These are phyloP conservation scores for Daedaleopsis nitida DNA, from an alignment of 768 basidiomycete species.

Conservation along the genomic window DNA sequence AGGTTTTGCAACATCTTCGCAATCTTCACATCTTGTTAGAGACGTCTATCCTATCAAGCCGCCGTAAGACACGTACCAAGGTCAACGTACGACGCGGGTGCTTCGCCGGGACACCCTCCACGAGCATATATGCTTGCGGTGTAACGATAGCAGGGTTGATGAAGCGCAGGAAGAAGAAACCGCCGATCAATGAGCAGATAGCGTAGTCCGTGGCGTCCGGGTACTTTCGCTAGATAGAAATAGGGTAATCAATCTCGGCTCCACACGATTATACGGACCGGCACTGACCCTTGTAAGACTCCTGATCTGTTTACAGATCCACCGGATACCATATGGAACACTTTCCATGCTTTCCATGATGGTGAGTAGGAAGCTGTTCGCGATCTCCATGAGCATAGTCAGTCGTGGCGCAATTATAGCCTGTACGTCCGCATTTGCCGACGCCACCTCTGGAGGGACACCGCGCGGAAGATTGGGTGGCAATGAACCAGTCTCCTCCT, in stretches of 20 bases:
- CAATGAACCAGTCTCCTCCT: slow-evolving; percentile 92
- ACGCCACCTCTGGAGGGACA: slow-evolving; percentile 92
- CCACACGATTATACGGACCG: neutral
- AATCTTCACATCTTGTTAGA: slow-evolving; percentile 54
- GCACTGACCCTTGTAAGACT: slow-evolving; percentile 86
- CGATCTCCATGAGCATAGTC: slow-evolving; percentile 99
- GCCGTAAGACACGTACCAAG: slow-evolving; percentile 47
- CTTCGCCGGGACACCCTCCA: slow-evolving; percentile 96
- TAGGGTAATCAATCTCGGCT: slow-evolving; percentile 1
- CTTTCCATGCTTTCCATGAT: slow-evolving; percentile 99
- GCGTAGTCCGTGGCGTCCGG: slow-evolving; percentile 98
- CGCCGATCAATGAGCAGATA: slow-evolving; percentile 97
- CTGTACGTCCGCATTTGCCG: slow-evolving; percentile 93
- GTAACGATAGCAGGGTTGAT: slow-evolving; percentile 99
- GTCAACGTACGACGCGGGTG: slow-evolving; percentile 96
- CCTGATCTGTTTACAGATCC: slow-evolving; percentile 99
- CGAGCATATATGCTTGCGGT: slow-evolving; percentile 99
- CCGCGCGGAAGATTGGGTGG: slow-evolving; percentile 91
- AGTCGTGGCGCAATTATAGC: slow-evolving; percentile 96
- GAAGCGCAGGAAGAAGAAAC: slow-evolving; percentile 99
- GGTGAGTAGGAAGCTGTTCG: slow-evolving; percentile 94
- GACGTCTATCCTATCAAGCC: neutral
- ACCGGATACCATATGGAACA: slow-evolving; percentile 98
- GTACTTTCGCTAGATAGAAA: slow-evolving; percentile 80
- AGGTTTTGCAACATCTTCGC: slow-evolving; percentile 99